A percentile compares a stretch with the other conserved stretches of the same genome.
Conservation (phyloP, 192 early-diverging fungal species). For the Podila clonocystis region DNA sequence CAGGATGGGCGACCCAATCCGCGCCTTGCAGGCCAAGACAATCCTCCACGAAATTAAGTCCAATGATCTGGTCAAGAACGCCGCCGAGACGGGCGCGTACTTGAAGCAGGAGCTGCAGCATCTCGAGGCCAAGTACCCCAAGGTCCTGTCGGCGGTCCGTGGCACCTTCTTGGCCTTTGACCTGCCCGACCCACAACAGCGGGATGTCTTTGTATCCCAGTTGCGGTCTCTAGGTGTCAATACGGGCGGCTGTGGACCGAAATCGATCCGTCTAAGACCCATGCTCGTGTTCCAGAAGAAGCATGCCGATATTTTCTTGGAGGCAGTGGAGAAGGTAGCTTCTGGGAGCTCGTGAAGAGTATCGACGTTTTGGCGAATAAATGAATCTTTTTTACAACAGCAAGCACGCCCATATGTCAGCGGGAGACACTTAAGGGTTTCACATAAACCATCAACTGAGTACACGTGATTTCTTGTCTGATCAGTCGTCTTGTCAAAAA, state of each 20-base stretch:
- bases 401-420: no score
- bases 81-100: conserved; percentile 62
- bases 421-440: no score
- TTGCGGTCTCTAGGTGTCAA: conserved; percentile 73
- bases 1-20: conserved; percentile 75
- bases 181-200: conserved; percentile 55
- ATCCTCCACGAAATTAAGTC: conserved; percentile 68
- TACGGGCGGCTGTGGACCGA: conserved; percentile 73
- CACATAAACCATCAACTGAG: no score
- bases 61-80: conserved; percentile 64
- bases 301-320: conserved; percentile 75
- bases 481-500: no score
- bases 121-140: conserved; percentile 60
- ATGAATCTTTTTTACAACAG: no score
- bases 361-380: no score
- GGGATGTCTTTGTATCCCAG: conserved; percentile 62
- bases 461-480: no score
- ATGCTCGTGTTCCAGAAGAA: conserved; percentile 76
- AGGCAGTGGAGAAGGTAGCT: conserved; percentile 63
- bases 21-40: conserved; percentile 68
- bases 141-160: conserved; percentile 62
- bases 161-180: conserved; percentile 81
- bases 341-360: not conserved
- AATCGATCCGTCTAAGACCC: conserved; percentile 69
- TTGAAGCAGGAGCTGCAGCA: conserved; percentile 60